A percentile compares a stretch with the other conserved stretches of the same genome.
Conservation (phyloP, 768 basidiomycete species). For the Rhodotorula toruloides region DNA sequence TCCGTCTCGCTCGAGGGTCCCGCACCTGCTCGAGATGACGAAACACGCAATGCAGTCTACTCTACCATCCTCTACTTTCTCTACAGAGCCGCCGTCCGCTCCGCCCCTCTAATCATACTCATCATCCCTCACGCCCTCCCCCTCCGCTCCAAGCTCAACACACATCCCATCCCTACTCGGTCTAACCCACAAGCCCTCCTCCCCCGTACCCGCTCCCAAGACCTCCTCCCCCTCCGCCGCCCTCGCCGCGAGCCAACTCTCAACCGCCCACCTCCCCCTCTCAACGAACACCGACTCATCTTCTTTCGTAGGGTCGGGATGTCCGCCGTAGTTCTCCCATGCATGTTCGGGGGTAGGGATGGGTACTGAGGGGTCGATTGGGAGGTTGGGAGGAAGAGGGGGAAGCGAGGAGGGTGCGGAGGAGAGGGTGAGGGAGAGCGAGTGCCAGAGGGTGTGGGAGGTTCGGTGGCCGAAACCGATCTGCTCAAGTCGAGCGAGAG, state of each 20-base stretch:
- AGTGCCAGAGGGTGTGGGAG: slow-evolving; percentile 29
- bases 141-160: not conserved
- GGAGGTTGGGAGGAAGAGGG: not conserved
- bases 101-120: no score
- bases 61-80: no score
- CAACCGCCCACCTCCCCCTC: slow-evolving; percentile 10
- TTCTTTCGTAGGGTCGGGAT: slow-evolving; percentile 8
- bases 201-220: not conserved
- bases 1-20: no score
- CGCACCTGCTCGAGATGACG: no score
- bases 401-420: not conserved
- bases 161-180: slow-evolving; percentile 36
- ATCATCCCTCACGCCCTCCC: slow-evolving; percentile 9
- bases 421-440: slow-evolving; percentile 11
- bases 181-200: slow-evolving; percentile 23
- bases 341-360: not conserved
- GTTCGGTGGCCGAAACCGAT: slow-evolving; percentile 38
- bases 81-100: no score
- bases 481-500: not conserved
- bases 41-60: no score
- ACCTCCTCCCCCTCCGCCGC: slow-evolving; percentile 4
- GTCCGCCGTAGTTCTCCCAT: slow-evolving; percentile 16
- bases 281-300: slow-evolving; percentile 4
- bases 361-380: not conserved
- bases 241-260: slow-evolving; percentile 15